Conservation (phyloP, 345 rosid genomes). For the Mercurialis annua region DNA sequence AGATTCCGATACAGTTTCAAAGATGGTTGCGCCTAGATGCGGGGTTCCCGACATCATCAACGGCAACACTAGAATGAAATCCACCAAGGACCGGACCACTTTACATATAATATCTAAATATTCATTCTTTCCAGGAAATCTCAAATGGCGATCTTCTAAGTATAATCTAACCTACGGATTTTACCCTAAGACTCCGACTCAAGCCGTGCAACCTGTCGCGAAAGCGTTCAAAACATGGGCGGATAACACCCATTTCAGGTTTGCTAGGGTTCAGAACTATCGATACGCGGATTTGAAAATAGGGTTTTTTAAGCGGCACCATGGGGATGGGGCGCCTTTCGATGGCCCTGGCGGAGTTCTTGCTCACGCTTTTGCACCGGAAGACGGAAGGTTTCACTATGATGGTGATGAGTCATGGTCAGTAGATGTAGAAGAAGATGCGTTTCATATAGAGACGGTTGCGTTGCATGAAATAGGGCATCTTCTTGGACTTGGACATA, state of each 20-base stretch:
- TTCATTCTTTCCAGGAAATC: too few relatives aligned
- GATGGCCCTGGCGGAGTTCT: slow-evolving; percentile 21
- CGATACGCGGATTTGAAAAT: slow-evolving; percentile 24
- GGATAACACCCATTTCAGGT: slow-evolving; percentile 22
- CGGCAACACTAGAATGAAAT: too few relatives aligned
- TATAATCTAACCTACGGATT: too few relatives aligned
- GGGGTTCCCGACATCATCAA: too few relatives aligned
- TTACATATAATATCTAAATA: too few relatives aligned
- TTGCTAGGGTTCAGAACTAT: not conserved
- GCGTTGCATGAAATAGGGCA: slow-evolving; percentile 50
- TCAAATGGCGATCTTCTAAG: too few relatives aligned
- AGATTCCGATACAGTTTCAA: too few relatives aligned
- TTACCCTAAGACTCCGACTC: too few relatives aligned
- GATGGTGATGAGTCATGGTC: slow-evolving; percentile 35
- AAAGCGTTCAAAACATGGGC: slow-evolving; percentile 35
- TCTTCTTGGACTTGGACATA: slow-evolving; percentile 39
- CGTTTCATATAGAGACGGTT: slow-evolving; percentile 20
- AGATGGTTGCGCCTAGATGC: too few relatives aligned
- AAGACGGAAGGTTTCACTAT: slow-evolving; percentile 25
- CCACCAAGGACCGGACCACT: too few relatives aligned
- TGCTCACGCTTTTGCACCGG: slow-evolving; percentile 33
- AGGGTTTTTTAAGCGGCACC: slow-evolving; percentile 17
- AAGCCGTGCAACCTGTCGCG: too few relatives aligned
- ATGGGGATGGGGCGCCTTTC: slow-evolving; percentile 20
- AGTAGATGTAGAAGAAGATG: not conserved